phyloP scores from a whole-genome alignment of 306 rosid genomes.

The Prunus campanulata region DNA sequence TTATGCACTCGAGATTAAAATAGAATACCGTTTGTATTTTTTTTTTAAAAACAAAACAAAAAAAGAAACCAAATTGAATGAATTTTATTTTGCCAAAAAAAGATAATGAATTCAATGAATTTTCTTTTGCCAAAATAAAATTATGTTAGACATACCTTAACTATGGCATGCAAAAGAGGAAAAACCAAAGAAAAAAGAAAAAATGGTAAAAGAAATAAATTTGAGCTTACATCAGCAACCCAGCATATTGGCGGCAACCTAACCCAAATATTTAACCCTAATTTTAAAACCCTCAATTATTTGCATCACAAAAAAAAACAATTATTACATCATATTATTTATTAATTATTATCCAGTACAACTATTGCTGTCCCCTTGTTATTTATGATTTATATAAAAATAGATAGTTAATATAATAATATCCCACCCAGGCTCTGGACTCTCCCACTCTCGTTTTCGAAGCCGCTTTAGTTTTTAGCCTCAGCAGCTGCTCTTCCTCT shows the following conservation, averaged over 20 bases:
- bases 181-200: neutral
- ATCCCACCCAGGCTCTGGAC: conserved; percentile 3
- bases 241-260: neutral
- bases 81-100: too few species aligned
- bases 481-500: neutral
- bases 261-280: neutral
- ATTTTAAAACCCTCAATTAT: neutral
- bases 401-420: neutral
- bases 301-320: neutral
- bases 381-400: neutral
- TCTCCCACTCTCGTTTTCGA: conserved; percentile 12
- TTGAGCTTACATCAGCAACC: neutral
- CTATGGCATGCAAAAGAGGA: neutral
- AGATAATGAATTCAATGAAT: too few species aligned
- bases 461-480: neutral
- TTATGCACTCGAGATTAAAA: too few species aligned
- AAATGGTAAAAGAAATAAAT: neutral
- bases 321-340: neutral
- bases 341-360: neutral
- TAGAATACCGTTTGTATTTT: too few species aligned
- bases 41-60: too few species aligned
- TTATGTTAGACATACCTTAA: neutral
- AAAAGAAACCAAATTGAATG: too few species aligned
- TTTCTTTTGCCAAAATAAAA: too few species aligned
- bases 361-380: neutral